Conservation (phyloP, 208 protist genomes). For the Trypanosoma platydactyli region DNA sequence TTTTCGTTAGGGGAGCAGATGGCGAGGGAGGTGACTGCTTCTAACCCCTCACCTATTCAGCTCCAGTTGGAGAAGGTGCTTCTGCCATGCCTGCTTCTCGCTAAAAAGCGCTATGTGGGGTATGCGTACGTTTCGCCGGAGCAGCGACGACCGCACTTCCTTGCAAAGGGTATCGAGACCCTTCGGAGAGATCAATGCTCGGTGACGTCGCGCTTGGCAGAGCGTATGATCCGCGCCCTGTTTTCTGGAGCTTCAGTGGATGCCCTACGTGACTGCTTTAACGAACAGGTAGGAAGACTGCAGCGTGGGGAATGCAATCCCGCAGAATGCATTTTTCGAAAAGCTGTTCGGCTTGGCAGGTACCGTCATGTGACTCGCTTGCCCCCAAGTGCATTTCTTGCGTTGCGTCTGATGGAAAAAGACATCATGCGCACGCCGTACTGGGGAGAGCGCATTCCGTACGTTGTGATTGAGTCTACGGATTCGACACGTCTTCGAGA, state of each 20-base stretch:
- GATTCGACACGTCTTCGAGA: slow-evolving; percentile 46
- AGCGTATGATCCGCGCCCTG: slow-evolving; percentile 45
- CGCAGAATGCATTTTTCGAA: slow-evolving; percentile 69
- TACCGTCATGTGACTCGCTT: slow-evolving; percentile 50
- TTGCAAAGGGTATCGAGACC: slow-evolving; percentile 98
- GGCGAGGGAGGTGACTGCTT: slow-evolving; percentile 90
- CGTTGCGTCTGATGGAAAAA: slow-evolving; percentile 54
- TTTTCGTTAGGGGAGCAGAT: slow-evolving; percentile 74
- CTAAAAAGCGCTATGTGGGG: slow-evolving; percentile 99
- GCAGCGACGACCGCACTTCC: slow-evolving; percentile 95
- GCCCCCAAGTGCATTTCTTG: slow-evolving; percentile 64
- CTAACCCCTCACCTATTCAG: slow-evolving; percentile 95
- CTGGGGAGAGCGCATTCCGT: slow-evolving; percentile 79
- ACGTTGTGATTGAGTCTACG: slow-evolving; percentile 56
- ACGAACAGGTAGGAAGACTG: slow-evolving; percentile 42
- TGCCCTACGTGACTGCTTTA: slow-evolving; percentile 37
- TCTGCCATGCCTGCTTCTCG: slow-evolving; percentile 99
- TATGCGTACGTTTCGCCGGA: slow-evolving; percentile 96
- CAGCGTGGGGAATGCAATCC: slow-evolving; percentile 54
- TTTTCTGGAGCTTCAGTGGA: slow-evolving; percentile 44
- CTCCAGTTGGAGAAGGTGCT: slow-evolving; percentile 99
- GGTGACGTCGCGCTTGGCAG: slow-evolving; percentile 44
- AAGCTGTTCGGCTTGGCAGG: slow-evolving; percentile 69
- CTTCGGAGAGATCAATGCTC: slow-evolving; percentile 99
- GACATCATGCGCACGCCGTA: slow-evolving; percentile 60